Base-by-base conservation (phyloP, 148 eudicot species). In the Suaeda aralocaspica region DNA sequence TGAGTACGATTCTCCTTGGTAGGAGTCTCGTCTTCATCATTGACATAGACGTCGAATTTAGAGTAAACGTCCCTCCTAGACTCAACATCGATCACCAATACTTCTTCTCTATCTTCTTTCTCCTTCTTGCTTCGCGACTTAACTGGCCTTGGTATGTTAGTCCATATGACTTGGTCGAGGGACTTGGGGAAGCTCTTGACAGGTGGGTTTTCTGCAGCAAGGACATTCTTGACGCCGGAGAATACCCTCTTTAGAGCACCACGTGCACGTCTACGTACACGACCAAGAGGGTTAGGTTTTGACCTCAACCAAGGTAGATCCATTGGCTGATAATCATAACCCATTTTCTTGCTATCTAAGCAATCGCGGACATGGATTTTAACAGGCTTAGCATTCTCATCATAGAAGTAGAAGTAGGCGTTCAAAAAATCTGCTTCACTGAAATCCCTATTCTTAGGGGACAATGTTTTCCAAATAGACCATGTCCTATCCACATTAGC, bases 401-500 rank as follows among this genome's bases (percentile, higher is more conserved):
- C 89, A 66, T 52, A 52, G 57, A 52, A 52, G 13, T 52, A 52
- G 4, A n/a, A 52, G 28, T 5, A 52, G 57, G 57, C 25, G 14
- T 56, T 56, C 11, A 56, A 26, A 16, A 56, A 56, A 56, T 56
- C 59, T 56, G 25, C 26, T 21, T 89, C 91, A 0, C 81, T 86
- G 41, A 79, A 79, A 33, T 92, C 88, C 28, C 67, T 42, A 2
- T 89, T 59, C 34, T 64, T 82, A 2, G 80, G 78, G 28, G 86
- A 91, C 15, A 87, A 64, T 31, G 80, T 80, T 56, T 82, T 89
- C 98, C 98, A 92, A 4, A 88, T 18, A 3, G 78, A 69, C 98
- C 98, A 89, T 78, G 88, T 45, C 10, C 96, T 76, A 21, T 92
- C 96, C 11, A 88, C 49, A 30, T 92, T 92, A 12, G 84, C 49